Conservation (phyloP, 2,329 filamentous ascomycete species). For the Keithomyces neogunnii region DNA sequence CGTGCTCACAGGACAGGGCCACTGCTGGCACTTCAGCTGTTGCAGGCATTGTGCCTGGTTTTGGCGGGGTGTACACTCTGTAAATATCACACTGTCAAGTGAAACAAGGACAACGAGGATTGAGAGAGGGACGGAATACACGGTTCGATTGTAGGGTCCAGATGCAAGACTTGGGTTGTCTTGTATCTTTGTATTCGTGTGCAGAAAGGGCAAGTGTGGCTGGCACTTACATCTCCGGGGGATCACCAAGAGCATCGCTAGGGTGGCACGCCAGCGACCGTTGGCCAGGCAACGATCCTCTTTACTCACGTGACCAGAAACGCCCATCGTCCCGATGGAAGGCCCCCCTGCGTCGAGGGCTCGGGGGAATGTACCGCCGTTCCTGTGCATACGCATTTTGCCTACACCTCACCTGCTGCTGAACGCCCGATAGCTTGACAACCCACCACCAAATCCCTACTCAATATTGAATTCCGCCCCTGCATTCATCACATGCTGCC, state of each 20-base stretch:
- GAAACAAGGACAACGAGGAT: not conserved
- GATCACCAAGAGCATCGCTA: slow-evolving; percentile 2
- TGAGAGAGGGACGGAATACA: not conserved
- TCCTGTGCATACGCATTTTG: slow-evolving; percentile 21
- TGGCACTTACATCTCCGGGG: not conserved
- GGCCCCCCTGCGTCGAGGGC: slow-evolving; percentile 10
- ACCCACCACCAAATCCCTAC: slow-evolving; percentile 6
- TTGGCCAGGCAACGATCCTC: slow-evolving; percentile 12
- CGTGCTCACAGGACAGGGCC: slow-evolving; percentile 54
- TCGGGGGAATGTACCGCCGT: slow-evolving; percentile 19
- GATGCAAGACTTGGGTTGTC: not conserved
- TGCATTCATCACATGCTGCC: slow-evolving; percentile 4
- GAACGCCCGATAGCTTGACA: slow-evolving; percentile 19
- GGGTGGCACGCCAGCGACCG: not conserved
- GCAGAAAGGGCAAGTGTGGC: not conserved
- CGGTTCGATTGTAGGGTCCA: not conserved
- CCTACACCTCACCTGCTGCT: slow-evolving; percentile 20
- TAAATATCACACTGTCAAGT: not conserved
- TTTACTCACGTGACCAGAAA: slow-evolving; percentile 17
- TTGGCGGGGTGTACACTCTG: not conserved
- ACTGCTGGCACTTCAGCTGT: slow-evolving; percentile 56
- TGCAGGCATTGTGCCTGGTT: slow-evolving; percentile 45
- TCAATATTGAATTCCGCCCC: slow-evolving; percentile 1
- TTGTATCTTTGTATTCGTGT: not conserved
- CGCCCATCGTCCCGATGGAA: not conserved